A percentile compares a stretch with the other conserved stretches of the same genome.
These are phyloP conservation scores for Tuber calosporum DNA, from an alignment of 495 filamentous ascomycete species.

Conservation along the genomic window DNA sequence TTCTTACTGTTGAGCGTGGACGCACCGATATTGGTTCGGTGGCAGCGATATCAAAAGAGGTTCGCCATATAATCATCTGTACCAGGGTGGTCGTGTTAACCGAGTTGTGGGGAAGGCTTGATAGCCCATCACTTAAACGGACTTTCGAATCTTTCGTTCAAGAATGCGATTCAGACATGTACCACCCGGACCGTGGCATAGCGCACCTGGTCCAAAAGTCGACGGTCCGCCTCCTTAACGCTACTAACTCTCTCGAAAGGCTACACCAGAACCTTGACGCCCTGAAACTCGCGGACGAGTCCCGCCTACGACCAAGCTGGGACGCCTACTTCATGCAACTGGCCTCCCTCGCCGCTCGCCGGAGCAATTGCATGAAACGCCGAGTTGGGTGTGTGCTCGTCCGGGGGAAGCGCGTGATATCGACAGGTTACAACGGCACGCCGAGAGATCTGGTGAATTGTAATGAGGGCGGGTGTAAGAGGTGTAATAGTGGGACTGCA, in stretches of 20 bases:
- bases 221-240: conserved; percentile 77
- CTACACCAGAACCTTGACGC: conserved; percentile 60
- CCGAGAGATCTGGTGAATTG: conserved; percentile 80
- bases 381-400: conserved; percentile 94
- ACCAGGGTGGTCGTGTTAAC: neutral
- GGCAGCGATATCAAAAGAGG: conserved; percentile 62
- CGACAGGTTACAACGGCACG: conserved; percentile 97
- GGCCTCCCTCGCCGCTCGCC: conserved; percentile 79
- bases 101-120: neutral
- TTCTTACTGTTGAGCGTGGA: conserved; percentile 90
- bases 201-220: conserved; percentile 69
- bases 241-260: conserved; percentile 60
- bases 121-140: conserved; percentile 34
- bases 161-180: conserved; percentile 70
- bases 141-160: conserved; percentile 69
- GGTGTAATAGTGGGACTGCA: conserved; percentile 68
- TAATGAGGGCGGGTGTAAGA: conserved; percentile 81
- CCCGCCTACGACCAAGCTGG: conserved; percentile 85
- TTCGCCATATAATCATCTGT: conserved; percentile 31
- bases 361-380: conserved; percentile 97
- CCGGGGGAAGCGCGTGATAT: conserved; percentile 76
- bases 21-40: conserved; percentile 74
- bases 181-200: conserved; percentile 57
- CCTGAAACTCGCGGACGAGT: conserved; percentile 67
- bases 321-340: conserved; percentile 97